Conservation (phyloP, 179 eudicot species). For the Beta lomatogona region DNA sequence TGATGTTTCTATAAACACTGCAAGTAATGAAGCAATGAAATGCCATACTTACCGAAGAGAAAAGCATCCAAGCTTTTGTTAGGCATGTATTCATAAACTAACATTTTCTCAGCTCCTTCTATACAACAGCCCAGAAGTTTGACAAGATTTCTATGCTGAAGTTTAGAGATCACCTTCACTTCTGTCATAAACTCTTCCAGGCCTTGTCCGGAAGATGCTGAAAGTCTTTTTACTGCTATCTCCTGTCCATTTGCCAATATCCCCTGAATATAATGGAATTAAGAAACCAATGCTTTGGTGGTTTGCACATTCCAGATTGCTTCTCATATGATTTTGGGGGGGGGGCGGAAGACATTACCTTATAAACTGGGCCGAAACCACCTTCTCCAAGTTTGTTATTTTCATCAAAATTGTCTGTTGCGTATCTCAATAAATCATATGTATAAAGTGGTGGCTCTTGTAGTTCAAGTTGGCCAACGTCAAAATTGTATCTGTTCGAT, state of each 20-base stretch:
- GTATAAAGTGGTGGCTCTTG: conserved; percentile 48
- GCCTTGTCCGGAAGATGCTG: conserved; percentile 51
- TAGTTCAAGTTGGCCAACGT: conserved; percentile 31
- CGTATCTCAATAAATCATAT: conserved; percentile 35
- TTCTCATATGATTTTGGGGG: conserved; percentile 4
- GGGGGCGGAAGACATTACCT: conserved; percentile 37
- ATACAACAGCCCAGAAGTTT: conserved; percentile 51
- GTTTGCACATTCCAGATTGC: neutral
- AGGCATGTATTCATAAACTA: conserved; percentile 51
- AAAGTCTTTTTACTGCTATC: conserved; percentile 53
- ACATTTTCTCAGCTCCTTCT: conserved; percentile 46
- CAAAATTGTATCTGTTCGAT: conserved; percentile 18
- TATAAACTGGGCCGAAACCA: conserved; percentile 68
- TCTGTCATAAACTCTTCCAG: conserved; percentile 54
- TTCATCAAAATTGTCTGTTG: conserved; percentile 43
- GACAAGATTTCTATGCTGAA: conserved; percentile 56
- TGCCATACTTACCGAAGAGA: conserved; percentile 40
- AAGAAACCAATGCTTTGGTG: neutral
- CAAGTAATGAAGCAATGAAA: conserved; percentile 1
- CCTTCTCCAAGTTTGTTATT: conserved; percentile 60
- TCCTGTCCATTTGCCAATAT: conserved; percentile 34
- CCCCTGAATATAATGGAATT: conserved; percentile 21
- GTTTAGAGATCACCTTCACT: conserved; percentile 50
- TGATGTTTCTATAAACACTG: neutral
- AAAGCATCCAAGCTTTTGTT: conserved; percentile 47